Base-by-base conservation (phyloP, 371 early-diverging fungal species). In the Chytridium lagenaria region DNA sequence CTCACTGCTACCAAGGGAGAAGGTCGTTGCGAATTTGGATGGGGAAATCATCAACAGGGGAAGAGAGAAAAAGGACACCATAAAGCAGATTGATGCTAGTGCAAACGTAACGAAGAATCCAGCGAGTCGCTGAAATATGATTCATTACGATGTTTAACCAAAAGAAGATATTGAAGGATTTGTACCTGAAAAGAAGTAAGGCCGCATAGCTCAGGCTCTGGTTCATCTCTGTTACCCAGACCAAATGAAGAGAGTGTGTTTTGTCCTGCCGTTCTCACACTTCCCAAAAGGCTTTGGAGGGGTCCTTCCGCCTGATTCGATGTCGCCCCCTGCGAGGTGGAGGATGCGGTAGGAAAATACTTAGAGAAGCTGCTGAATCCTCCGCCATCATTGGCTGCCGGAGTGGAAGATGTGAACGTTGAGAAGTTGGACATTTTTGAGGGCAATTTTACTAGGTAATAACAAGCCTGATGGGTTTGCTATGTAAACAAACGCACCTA, bases 31-130 rank as follows among this genome's bases (percentile, higher is more conserved):
- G 52, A 77, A 77, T 39, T 77, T 77, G 1, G 77, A 67, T 23
- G 77, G 77, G 19, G 77, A 72, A 26, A 77, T 64, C 34, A 77
- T 51, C 70, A 77, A 67, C 16, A 74, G 39, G 10, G 74, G 73
- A 10, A 73, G 57, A 10, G 74, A 73, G 57, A 77, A 73, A 36
- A 77, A 50, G 19, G 77, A 36, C 1, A 77, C 71, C 64, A 77
- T 66, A 71, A 77, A 77, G 50, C 77, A 77, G 73, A 77, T 51
- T 1, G 70, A 2, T 1, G 77, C 77, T 65, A 77, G 71, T 7
- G 55, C 71, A 44, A 77, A 73, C n/a, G 63, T 59, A 0, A 70
- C 67, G 36, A 40, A 55, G 40, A 77, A 77, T 0, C 77, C 77
- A 23, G 71, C 44, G 23, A 70, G 52, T 16, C 77, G 40, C 71